These are phyloP conservation scores for Aethionema arabicum DNA, from an alignment of 345 rosid species.

Conservation along the genomic window DNA sequence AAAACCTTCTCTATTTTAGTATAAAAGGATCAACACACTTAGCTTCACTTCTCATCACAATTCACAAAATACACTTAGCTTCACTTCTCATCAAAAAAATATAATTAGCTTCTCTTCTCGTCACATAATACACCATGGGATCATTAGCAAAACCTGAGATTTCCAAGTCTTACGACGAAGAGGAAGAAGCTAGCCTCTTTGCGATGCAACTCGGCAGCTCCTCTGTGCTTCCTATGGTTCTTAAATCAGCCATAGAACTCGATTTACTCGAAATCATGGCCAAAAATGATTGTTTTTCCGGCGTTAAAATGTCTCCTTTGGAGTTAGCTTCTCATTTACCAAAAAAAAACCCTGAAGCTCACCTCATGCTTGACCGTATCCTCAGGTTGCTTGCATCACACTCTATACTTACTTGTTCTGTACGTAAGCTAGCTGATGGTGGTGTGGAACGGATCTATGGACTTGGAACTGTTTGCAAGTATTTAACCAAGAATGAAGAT, in stretches of 20 bases:
- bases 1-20: too few species aligned
- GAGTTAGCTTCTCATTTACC: constrained; percentile 68
- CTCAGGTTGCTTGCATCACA: constrained; percentile 64
- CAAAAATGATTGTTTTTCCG: constrained; percentile 42
- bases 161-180: constrained; percentile 27
- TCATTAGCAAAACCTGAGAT: constrained; percentile 62
- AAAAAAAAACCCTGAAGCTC: constrained; percentile 70
- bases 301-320: constrained; percentile 47
- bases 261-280: constrained; percentile 79
- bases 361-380: constrained; percentile 67
- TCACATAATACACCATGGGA: constrained; percentile 44
- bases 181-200: constrained; percentile 65
- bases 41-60: too few species aligned
- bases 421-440: constrained; percentile 41
- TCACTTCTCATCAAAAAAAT: too few species aligned
- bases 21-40: too few species aligned
- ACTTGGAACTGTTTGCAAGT: constrained; percentile 75
- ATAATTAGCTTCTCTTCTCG: too few species aligned
- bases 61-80: too few species aligned
- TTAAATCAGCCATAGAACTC: constrained; percentile 75
- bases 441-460: constrained; percentile 62
- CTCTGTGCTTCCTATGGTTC: constrained; percentile 77
- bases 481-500: constrained; percentile 62
- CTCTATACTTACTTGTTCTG: constrained; percentile 52
- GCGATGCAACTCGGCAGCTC: constrained; percentile 75